Evolutionary conservation across 2,329 filamentous ascomycete genomes (phyloP), one percentile per base, ranked within the genome.

Genomic region (Ophiostoma sp.): DNA sequence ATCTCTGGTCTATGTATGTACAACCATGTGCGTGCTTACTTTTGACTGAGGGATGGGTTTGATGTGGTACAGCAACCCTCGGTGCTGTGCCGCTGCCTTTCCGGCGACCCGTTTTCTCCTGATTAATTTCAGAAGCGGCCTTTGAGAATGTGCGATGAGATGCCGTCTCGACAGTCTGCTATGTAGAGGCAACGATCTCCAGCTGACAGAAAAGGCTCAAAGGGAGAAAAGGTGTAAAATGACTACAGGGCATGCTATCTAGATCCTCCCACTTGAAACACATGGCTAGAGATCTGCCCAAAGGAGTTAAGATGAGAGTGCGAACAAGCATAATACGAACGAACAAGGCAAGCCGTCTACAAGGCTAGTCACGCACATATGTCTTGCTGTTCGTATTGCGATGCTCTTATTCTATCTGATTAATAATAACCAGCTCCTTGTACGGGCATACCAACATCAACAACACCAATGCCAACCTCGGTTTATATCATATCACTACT

Each of bases 201-300:
- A 27, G 52, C 52, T 57, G 52, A 48, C 15, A 13, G 6, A 57
- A 20, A 5, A 48, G 11, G 44, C 44, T n/a, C 44, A 15, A 20
- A 48, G 4, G 15, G 39, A 10, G 15, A 41, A 15, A 31, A 31
- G 36, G 36, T 39, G 11, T 13, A 57, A 57, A 57, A 57, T 10
- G 39, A 41, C 39, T 15, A 41, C 10, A 41, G 2, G 8, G 27
- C 27, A 31, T 31, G 27, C 3, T 3, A 31, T 31, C 27, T 8
- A 57, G 52, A 57, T 57, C 52, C 52, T 57, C 52, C 23, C 52
- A 57, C 52, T 57, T 57, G 52, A 57, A 57, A 57, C 52, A 27
- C 52, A 57, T 57, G 52, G 52, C 52, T 57, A 27, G n/a, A 27
- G n/a, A 57, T 57, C 52, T 27, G 52, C n/a, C n/a, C n/a, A 27